Conservation (phyloP, 2,329 filamentous ascomycete species). For the Acephala macrosclerotiorum region DNA sequence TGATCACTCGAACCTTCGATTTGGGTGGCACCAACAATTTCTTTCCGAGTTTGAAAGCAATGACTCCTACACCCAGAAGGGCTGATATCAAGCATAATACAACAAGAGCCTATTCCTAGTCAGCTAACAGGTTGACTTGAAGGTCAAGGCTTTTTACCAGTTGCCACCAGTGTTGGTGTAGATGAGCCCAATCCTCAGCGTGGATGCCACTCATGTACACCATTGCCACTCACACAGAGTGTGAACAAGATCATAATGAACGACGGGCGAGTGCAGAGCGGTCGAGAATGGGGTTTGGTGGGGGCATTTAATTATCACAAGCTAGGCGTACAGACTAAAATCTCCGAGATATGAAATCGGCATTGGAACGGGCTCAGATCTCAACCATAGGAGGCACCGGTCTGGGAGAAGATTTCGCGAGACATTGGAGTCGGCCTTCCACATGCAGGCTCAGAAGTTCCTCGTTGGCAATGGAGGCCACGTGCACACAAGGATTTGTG, state of each 20-base stretch:
- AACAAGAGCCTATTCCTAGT: constrained; percentile 44
- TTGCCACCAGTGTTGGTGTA: constrained; percentile 52
- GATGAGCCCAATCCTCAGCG: constrained; percentile 45
- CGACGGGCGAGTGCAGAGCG: not conserved
- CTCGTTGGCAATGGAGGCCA: too few species aligned
- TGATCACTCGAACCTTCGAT: constrained; percentile 7
- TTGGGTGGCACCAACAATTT: constrained; percentile 37
- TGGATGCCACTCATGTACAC: constrained; percentile 29
- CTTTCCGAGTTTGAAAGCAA: constrained; percentile 40
- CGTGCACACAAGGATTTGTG: too few species aligned
- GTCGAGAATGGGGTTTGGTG: not conserved
- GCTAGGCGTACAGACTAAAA: not conserved
- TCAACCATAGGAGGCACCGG: not conserved
- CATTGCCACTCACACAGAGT: constrained; percentile 9
- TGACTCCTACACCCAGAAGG: constrained; percentile 35
- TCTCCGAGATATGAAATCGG: not conserved
- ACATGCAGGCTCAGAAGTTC: too few species aligned
- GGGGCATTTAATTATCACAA: too few species aligned
- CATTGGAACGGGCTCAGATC: constrained; percentile 6
- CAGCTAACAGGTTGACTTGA: not conserved
- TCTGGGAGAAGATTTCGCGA: not conserved
- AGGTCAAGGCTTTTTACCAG: constrained; percentile 41
- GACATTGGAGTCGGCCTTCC: too few species aligned
- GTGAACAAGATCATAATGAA: constrained; percentile 5
- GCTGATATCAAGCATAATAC: constrained; percentile 45